A percentile compares a stretch with the other conserved stretches of the same genome.
Conservation (phyloP, 2,329 filamentous ascomycete genomes). For the Chrysoporthe puriensis region DNA sequence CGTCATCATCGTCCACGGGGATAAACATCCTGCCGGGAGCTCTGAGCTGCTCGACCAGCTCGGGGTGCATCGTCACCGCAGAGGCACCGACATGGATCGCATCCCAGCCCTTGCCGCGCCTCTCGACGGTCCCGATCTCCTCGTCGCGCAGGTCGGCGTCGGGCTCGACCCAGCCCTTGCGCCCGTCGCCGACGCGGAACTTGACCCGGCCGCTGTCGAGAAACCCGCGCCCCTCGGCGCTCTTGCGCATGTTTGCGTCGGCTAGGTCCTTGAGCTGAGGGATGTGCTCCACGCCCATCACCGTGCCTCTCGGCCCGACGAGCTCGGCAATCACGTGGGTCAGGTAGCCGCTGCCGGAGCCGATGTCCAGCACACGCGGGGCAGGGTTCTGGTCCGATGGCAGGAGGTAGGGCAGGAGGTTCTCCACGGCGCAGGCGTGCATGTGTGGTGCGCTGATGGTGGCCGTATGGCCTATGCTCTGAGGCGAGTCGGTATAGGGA, state of each 20-base stretch:
- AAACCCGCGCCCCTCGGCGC: constrained; percentile 58
- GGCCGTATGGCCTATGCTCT: constrained; percentile 57
- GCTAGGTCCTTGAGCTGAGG: constrained; percentile 64
- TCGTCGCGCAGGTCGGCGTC: constrained; percentile 21
- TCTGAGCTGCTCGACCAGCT: constrained; percentile 76
- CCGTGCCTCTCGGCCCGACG: constrained; percentile 55
- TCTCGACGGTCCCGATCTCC: constrained; percentile 45
- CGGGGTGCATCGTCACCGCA: constrained; percentile 71
- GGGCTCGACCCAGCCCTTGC: constrained; percentile 63
- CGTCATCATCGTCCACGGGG: constrained; percentile 64
- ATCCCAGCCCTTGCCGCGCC: constrained; percentile 70
- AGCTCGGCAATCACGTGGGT: constrained; percentile 87
- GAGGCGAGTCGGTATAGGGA: constrained; percentile 69
- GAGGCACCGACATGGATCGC: constrained; percentile 95
- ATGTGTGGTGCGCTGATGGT: constrained; percentile 66
- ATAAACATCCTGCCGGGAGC: constrained; percentile 82
- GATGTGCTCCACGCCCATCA: constrained; percentile 80
- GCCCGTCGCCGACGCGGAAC: constrained; percentile 77
- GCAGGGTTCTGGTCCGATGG: constrained; percentile 41
- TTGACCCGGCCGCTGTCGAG: constrained; percentile 67
- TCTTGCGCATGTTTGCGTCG: constrained; percentile 68
- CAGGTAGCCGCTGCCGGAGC: constrained; percentile 79
- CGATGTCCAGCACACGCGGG: constrained; percentile 70
- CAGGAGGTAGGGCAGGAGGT: constrained; percentile 50
- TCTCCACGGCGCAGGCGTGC: constrained; percentile 59